Evolutionary conservation across 768 basidiomycete species (phyloP), one percentile per base, ranked within the genome.

Genomic region (Pleurotus sapidus): DNA sequence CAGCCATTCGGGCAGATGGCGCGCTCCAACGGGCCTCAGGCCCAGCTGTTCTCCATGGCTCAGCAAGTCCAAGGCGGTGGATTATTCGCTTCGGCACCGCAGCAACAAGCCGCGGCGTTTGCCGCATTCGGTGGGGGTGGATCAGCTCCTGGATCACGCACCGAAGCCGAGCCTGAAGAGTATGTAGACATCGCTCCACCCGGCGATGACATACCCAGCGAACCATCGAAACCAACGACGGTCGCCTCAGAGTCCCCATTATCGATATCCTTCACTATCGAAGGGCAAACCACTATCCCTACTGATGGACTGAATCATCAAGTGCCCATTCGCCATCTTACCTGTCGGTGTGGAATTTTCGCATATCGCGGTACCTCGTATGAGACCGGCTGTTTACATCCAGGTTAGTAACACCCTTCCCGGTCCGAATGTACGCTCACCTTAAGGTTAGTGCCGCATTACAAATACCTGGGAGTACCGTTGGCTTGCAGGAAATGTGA

Each of bases 401-500:
- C 77, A 82, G 65, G 81, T 79, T 42, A 17, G 69, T 67, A 12
- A 20, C 14, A 2, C 5, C 2, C 11, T 37, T 34, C 30, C 49
- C 11, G 11, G 23, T 37, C 12, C 45, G 20, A 37, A 15, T 38
- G 37, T 17, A 20, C n/a, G 30, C 57, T 27, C 15, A 50, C 14
- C 14, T 57, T 49, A 7, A 12, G 47, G 4, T 47, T 58, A 81
- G 77, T 80, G 76, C 57, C 66, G 72, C 58, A 77, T 86, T 51
- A 78, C 79, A 66, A 87, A 87, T 61, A 80, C 74, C 45, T 84
- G 81, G 64, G 80, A 82, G 51, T 83, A 83, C 60, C 71, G 77
- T 24, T 70, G 87, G 25, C 75, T 88, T 2, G 72, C 81, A 6
- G 86, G 85, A 0, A 70, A 74, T 0, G 78, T 84, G 39, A 77